Conservation (phyloP, 2,329 filamentous ascomycete genomes). For the Xylaria sp. region DNA sequence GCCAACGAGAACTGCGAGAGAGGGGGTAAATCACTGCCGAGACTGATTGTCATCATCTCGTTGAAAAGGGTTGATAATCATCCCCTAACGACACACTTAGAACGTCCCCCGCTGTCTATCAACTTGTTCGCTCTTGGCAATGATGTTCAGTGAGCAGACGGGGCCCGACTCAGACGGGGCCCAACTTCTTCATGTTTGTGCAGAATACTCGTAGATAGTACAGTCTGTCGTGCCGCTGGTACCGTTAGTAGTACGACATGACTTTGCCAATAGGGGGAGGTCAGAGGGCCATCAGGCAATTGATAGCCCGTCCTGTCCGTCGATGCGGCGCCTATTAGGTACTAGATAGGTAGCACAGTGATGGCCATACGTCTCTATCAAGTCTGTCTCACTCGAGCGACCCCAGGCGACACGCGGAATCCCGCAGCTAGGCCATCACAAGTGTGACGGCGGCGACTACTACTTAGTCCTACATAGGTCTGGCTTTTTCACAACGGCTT, state of each 20-base stretch:
- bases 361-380: slow-evolving; percentile 21
- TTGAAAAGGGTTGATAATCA: background rate
- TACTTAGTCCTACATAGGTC: slow-evolving; percentile 13
- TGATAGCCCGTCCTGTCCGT: slow-evolving; percentile 16
- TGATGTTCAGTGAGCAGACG: too few relatives aligned
- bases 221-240: slow-evolving; percentile 15
- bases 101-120: slow-evolving; percentile 13
- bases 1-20: slow-evolving; percentile 19
- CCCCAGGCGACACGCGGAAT: slow-evolving; percentile 13
- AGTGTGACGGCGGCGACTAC: slow-evolving; percentile 3
- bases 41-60: background rate
- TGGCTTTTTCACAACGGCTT: background rate
- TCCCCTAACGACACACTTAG: slow-evolving; percentile 12
- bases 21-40: slow-evolving; percentile 16
- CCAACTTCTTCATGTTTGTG: slow-evolving; percentile 10
- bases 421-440: slow-evolving; percentile 10
- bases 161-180: too few relatives aligned
- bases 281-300: slow-evolving; percentile 9
- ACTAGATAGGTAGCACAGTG: slow-evolving; percentile 14
- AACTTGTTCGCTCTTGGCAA: slow-evolving; percentile 16
- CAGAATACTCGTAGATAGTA: too few relatives aligned
- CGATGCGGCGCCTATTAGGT: too few relatives aligned
- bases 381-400: slow-evolving; percentile 5
- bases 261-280: slow-evolving; percentile 9
- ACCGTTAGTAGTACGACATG: slow-evolving; percentile 14